Base-by-base conservation (phyloP, 1,284 basidiomycete species). In the Melanopsichium pennsylvanicum region DNA sequence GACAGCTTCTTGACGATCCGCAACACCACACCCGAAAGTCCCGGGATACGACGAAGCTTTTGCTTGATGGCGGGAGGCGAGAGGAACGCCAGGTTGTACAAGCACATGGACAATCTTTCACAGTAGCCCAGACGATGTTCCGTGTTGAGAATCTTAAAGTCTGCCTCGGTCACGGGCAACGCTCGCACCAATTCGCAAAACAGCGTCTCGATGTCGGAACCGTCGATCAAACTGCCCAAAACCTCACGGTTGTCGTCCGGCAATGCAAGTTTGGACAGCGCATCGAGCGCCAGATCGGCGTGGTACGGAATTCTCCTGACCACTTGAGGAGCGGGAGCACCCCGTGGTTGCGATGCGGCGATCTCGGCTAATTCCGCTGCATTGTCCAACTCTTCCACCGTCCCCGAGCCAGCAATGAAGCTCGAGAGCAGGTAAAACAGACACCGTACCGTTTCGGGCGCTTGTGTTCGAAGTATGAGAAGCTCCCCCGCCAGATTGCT, bases 71-170 rank as follows among this genome's bases (percentile, higher is more conserved):
- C 82, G 1, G 88, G 87, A 1, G 92, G 86, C 5, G 92, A 87
- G 40, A 95, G 84, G 84, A 93, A 97, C 8, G 89, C 88, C 57
- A 97, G 83, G 29, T 89, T 89, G 83, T 96, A 97, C 33, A 96
- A 85, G 15, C 87, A 87, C 84, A 94, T 87, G 18, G 90, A 85
- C 36, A 87, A 83, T 58, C 90, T 88, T 83, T 95, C 92, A 64
- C 90, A 83, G 80, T 92, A 90, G 34, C 88, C 87, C 37, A 94
- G 82, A 86, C 90, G 91, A 18, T 85, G 75, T 59, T 86, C 84
- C 29, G 83, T 81, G 43, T 89, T 87, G 64, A 89, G 83, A 60
- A 92, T 82, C 62, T 87, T 85, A 74, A 91, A 91, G 81, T 97
- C 93, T 27, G 85, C 82, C 57, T 90, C 88, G 18, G 86, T 83